Evolutionary conservation across 371 early-diverging fungal species (phyloP), one percentile per base, ranked within the genome.

Genomic region (Mortierella sp.): DNA sequence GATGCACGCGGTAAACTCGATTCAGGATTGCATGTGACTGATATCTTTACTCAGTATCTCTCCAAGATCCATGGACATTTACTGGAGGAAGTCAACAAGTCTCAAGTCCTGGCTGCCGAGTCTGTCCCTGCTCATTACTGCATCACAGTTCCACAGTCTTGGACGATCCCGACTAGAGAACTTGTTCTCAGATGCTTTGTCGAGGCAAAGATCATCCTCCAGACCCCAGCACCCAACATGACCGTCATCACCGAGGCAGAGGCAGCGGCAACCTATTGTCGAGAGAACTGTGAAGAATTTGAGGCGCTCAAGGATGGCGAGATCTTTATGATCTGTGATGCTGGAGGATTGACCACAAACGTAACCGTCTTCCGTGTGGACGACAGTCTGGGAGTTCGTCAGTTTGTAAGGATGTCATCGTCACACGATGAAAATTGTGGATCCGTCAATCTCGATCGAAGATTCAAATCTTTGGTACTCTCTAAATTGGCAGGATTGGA

Each of bases 321-420:
- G 9, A 63, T 79, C 57, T 79, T 79, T 55, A 72, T 86, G 84
- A 84, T 86, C 63, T 81, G 79, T 51, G 79, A 79, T 57, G 79
- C 73, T 2, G 79, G 79, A 7, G 79, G 79, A 26, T 43, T 72
- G 60, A 79, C 79, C 2, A 72, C 79, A 0, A 65, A 72, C 45
- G 70, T 79, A 23, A 79, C 79, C 5, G 63, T 69, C 2, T 79
- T 79, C 63, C 53, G 64, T 9, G 72, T 79, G 1, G 79, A 79
- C 47, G 79, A 79, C 37, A 62, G 66, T 9, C 45, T 79, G 48
- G 79, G 79, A 1, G 73, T 72, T 0, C 68, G 79, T 0, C 79
- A 79, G 60, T 79, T 79, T 63, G 68, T 72, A 18, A 48, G 79
- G 43, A 66, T 79, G 50, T 79, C 79, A 9, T 66, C 68, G 7